A percentile compares a stretch with the other conserved stretches of the same genome.
Evolutionary conservation across 1,284 basidiomycete species (phyloP).

Genomic region (Leucoagaricus sp.): DNA sequence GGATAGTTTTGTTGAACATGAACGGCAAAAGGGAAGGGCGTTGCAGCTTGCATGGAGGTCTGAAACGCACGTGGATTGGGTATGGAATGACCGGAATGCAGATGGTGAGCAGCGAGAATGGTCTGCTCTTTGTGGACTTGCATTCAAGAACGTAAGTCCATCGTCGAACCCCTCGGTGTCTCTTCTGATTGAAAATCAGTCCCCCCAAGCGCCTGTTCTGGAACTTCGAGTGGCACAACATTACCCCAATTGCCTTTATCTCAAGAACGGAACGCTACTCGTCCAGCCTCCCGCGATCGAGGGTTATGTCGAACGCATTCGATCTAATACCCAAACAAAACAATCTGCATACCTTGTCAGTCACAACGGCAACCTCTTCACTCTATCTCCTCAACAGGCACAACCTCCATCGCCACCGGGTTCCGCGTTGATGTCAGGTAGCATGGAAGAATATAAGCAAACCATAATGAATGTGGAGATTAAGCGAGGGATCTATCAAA

Average conservation of each 20-base stretch:
- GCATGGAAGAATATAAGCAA: conserved; percentile 34
- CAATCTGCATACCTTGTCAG: conserved; percentile 71
- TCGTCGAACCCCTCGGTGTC: neutral
- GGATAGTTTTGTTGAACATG: conserved; percentile 57
- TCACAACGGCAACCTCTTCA: conserved; percentile 76
- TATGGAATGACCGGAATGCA: conserved; percentile 70
- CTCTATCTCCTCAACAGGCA: conserved; percentile 51
- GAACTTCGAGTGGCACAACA: conserved; percentile 77
- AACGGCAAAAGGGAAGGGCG: conserved; percentile 54
- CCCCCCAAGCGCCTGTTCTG: conserved; percentile 53
- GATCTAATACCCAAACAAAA: conserved; percentile 57
- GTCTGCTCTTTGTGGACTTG: conserved; percentile 73
- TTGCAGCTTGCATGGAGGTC: conserved; percentile 78
- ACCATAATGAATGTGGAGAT: conserved; percentile 53
- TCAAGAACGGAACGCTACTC: conserved; percentile 56
- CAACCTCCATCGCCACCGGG: conserved; percentile 73
- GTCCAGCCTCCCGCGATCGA: conserved; percentile 77
- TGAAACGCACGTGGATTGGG: conserved; percentile 77
- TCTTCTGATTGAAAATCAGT: conserved; percentile 34
- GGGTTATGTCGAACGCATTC: conserved; percentile 78
- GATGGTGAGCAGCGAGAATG: conserved; percentile 64
- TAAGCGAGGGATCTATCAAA: conserved; percentile 64
- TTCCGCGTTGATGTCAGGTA: conserved; percentile 31
- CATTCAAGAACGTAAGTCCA: conserved; percentile 61
- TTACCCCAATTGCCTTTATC: conserved; percentile 52